A percentile compares a stretch with the other conserved stretches of the same genome.
Evolutionary conservation across 345 rosid genomes (phyloP).

Genomic region (Hibiscus trionum): DNA sequence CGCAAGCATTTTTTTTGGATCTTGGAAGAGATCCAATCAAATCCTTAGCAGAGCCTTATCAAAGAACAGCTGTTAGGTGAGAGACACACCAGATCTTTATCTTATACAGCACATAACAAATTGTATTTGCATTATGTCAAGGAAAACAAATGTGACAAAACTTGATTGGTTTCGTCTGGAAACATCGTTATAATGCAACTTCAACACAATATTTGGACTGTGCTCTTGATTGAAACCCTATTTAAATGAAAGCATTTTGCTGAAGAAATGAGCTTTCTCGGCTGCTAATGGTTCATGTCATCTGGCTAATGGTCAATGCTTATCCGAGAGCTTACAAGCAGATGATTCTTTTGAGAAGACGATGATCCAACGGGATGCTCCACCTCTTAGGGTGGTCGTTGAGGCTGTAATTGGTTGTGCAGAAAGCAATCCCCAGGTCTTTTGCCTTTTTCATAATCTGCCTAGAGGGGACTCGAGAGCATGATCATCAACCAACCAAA

Average conservation of each 20-base stretch:
- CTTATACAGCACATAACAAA: too few relatives aligned
- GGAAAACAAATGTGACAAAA: neutral
- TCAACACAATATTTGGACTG: neutral
- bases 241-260: neutral
- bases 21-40: neutral
- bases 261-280: neutral
- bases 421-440: neutral
- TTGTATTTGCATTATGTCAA: neutral
- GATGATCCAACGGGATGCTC: neutral
- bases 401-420: neutral
- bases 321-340: neutral
- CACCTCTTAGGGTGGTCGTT: neutral
- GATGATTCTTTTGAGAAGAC: neutral
- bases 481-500: neutral
- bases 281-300: neutral
- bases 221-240: neutral
- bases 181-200: neutral
- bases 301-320: neutral
- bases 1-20: constrained; percentile 20
- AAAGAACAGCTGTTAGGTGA: too few relatives aligned
- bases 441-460: neutral
- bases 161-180: neutral
- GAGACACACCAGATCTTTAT: too few relatives aligned
- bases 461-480: neutral
- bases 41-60: too few relatives aligned